Percentiles rank a stretch among this genome's conserved stretches.
Conservation (phyloP, 164 flowering plant genomes). For the Liquidambar formosana region DNA sequence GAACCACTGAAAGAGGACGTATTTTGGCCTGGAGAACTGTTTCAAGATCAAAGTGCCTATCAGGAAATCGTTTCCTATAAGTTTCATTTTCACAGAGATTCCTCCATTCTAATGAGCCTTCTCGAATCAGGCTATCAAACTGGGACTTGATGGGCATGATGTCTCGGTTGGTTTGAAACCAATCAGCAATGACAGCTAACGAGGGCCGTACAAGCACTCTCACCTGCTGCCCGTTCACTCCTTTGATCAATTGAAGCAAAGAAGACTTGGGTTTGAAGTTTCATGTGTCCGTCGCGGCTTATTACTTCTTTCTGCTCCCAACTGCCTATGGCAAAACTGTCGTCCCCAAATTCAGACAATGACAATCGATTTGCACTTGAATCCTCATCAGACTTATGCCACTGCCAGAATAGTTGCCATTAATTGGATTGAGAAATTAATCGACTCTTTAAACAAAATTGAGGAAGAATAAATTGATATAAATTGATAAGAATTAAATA, state of each 20-base stretch:
- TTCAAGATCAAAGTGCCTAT: constrained; percentile 96
- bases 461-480: neutral
- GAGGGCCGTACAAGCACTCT: constrained; percentile 95
- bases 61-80: constrained; percentile 72
- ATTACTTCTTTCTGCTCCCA: constrained; percentile 89
- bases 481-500: neutral
- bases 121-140: constrained; percentile 82
- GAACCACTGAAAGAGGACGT: constrained; percentile 66
- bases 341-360: constrained; percentile 96
- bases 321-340: constrained; percentile 82
- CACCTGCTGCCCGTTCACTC: constrained; percentile 94
- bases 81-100: constrained; percentile 81
- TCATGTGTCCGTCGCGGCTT: constrained; percentile 91
- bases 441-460: neutral
- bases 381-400: constrained; percentile 72
- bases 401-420: constrained; percentile 37
- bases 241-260: constrained; percentile 96
- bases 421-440: neutral
- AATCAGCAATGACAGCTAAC: constrained; percentile 97
- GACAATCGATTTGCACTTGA: constrained; percentile 63
- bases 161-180: constrained; percentile 76
- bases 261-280: constrained; percentile 77
- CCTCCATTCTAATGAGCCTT: constrained; percentile 96
- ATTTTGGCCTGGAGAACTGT: constrained; percentile 88
- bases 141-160: constrained; percentile 89